Evolutionary conservation across 2,329 filamentous ascomycete species (phyloP).

Genomic region (Ploettnerulaceae sp.): DNA sequence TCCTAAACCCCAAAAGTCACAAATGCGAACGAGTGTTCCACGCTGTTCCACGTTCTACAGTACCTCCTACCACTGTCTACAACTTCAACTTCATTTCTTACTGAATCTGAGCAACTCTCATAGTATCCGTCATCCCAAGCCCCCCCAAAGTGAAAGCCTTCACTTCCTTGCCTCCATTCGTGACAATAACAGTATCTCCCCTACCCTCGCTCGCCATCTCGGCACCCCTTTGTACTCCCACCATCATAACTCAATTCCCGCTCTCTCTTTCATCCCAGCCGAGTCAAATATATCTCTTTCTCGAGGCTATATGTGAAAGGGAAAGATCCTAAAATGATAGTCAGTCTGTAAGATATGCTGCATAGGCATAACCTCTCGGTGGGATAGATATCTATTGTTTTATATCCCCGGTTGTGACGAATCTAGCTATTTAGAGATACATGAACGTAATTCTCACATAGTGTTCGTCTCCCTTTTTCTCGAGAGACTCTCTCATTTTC

Average conservation of each 20-base stretch:
- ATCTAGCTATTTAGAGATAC: too few relatives aligned
- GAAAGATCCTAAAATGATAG: too few relatives aligned
- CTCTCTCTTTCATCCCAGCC: not conserved
- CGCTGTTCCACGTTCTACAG: too few relatives aligned
- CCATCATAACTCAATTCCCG: constrained; percentile 3
- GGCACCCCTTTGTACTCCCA: not conserved
- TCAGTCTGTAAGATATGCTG: too few relatives aligned
- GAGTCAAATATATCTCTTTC: not conserved
- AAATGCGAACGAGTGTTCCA: not conserved
- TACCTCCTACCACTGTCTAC: too few relatives aligned
- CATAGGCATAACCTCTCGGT: too few relatives aligned
- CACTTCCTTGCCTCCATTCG: not conserved
- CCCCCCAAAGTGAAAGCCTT: not conserved
- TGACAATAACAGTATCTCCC: not conserved
- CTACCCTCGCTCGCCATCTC: not conserved
- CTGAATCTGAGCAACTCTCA: not conserved
- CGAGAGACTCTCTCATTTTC: not conserved
- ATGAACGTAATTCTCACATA: too few relatives aligned
- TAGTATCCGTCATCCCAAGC: not conserved
- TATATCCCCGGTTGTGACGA: too few relatives aligned
- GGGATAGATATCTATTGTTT: too few relatives aligned
- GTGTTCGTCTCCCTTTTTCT: not conserved
- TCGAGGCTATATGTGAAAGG: too few relatives aligned
- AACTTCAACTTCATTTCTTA: not conserved
- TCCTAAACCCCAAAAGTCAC: too few relatives aligned